Percentiles rank a stretch among this genome's conserved stretches.
These are phyloP conservation scores for Ophiocordyceps polyrhachis-furcata DNA, from an alignment of 2,329 filamentous ascomycete species.

Conservation along the genomic window DNA sequence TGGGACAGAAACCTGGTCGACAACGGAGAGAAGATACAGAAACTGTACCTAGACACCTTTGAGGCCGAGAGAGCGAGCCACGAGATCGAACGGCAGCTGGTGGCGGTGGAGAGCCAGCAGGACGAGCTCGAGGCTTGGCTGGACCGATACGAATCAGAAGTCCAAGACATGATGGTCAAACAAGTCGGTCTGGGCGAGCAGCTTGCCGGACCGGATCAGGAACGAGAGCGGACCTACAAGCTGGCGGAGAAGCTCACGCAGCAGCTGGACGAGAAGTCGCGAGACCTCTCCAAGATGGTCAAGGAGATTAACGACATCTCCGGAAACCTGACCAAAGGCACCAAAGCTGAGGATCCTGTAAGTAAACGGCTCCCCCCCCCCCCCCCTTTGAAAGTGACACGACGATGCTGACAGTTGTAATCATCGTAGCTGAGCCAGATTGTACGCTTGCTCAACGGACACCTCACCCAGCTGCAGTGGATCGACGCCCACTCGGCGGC, in stretches of 20 bases:
- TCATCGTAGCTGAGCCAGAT: constrained; percentile 65
- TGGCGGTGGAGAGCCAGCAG: constrained; percentile 80
- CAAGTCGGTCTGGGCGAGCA: constrained; percentile 60
- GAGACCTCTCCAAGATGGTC: constrained; percentile 88
- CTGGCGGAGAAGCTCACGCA: constrained; percentile 84
- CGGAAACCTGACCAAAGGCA: constrained; percentile 73
- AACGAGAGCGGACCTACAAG: constrained; percentile 92
- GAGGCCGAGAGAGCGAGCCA: constrained; percentile 85
- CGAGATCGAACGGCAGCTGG: constrained; percentile 84
- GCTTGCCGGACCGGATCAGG: constrained; percentile 76
- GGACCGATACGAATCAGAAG: constrained; percentile 78
- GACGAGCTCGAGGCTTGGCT: constrained; percentile 77
- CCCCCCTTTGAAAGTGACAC: constrained; percentile 3
- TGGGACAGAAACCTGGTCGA: constrained; percentile 91
- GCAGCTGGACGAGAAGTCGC: constrained; percentile 81
- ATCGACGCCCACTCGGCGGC: constrained; percentile 75
- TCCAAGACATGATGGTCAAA: constrained; percentile 71
- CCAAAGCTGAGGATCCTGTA: constrained; percentile 75
- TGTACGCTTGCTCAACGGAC: constrained; percentile 82
- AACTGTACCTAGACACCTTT: constrained; percentile 77
- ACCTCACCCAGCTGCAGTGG: constrained; percentile 79
- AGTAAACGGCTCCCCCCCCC: constrained; percentile 17
- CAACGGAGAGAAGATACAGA: constrained; percentile 88
- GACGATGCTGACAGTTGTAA: constrained; percentile 1
- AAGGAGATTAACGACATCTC: constrained; percentile 93